These are phyloP conservation scores for Wallacemonas sp. DNA, from an alignment of 208 protist species.

Conservation along the genomic window DNA sequence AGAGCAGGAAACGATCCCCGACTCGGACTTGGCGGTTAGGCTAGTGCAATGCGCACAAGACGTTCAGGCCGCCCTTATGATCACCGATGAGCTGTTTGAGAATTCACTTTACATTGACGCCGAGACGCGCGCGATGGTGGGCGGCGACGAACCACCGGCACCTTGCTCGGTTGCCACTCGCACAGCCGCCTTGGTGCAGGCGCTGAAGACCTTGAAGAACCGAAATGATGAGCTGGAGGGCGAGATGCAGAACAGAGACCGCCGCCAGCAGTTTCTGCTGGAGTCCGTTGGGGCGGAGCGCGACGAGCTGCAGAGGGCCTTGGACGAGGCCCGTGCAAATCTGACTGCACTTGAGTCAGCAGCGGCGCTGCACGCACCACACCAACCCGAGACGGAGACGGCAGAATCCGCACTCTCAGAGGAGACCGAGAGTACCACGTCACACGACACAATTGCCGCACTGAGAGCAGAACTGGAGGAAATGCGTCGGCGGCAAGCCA, in stretches of 20 bases:
- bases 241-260: slow-evolving; percentile 18
- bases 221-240: slow-evolving; percentile 24
- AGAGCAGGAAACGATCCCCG: background rate
- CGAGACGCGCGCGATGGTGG: background rate
- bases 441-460: no score
- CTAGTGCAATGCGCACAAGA: slow-evolving; percentile 37
- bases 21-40: slow-evolving; percentile 20
- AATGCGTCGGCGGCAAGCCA: no score
- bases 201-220: slow-evolving; percentile 24
- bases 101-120: slow-evolving; percentile 11
- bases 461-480: no score
- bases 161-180: slow-evolving; percentile 13
- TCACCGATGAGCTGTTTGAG: slow-evolving; percentile 23
- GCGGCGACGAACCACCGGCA: background rate
- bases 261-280: slow-evolving; percentile 41
- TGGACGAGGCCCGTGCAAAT: slow-evolving; percentile 23
- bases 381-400: no score
- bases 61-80: slow-evolving; percentile 31
- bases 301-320: slow-evolving; percentile 20
- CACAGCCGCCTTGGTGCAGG: slow-evolving; percentile 24
- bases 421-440: no score
- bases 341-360: no score
- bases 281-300: slow-evolving; percentile 27
- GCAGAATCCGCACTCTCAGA: no score
- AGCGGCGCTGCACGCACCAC: no score